Conservation (phyloP, 139 green algal species). For the Chlamydomonas applanata region DNA sequence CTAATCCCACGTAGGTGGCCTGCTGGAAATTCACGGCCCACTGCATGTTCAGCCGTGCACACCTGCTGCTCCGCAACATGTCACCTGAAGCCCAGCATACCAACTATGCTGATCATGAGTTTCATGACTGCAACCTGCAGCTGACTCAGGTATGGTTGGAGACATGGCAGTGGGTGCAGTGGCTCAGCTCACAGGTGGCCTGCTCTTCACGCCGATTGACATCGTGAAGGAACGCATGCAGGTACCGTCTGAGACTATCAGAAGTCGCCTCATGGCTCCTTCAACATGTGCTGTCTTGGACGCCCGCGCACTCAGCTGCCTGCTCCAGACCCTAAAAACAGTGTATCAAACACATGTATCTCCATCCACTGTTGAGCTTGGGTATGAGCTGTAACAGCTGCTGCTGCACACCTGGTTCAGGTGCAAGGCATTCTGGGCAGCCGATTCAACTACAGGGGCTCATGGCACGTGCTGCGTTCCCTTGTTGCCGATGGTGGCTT, state of each 20-base stretch:
- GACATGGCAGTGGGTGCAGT: constrained; percentile 66
- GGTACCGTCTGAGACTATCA: constrained; percentile 28
- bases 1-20: constrained; percentile 30
- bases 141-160: constrained; percentile 36
- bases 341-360: no score
- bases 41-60: background rate
- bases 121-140: constrained; percentile 9
- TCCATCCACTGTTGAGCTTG: background rate
- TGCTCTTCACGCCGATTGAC: constrained; percentile 88
- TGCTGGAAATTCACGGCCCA: background rate
- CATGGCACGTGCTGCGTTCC: constrained; percentile 6
- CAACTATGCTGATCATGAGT: no score
- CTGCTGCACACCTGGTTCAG: no score
- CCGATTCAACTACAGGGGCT: constrained; percentile 16
- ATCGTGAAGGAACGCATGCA: constrained; percentile 90
- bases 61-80: background rate
- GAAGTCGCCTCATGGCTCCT: no score
- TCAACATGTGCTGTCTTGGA: no score
- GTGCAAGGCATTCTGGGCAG: constrained; percentile 42
- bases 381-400: background rate
- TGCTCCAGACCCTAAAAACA: no score
- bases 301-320: no score
- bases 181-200: constrained; percentile 71
- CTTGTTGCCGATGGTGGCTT: constrained; percentile 19
- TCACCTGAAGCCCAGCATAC: background rate